Percentiles rank a stretch among this genome's conserved stretches.
Conservation (phyloP, 176 grass and related monocot species). For the Thalia dealbata region DNA sequence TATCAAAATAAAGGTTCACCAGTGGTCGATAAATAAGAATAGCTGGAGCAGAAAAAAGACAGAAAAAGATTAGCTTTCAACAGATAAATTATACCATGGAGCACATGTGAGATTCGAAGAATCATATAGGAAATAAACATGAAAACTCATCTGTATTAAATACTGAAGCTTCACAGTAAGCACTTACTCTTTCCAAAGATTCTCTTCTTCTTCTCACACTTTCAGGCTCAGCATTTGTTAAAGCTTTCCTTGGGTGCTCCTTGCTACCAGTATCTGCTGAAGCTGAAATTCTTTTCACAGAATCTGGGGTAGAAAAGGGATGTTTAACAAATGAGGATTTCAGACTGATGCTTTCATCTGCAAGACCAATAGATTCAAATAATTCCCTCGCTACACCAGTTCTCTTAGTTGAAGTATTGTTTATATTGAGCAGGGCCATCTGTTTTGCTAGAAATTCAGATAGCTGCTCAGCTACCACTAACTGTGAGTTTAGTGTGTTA, state of each 20-base stretch:
- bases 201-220: conserved; percentile 77
- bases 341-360: conserved; percentile 32
- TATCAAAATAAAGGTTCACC: not conserved
- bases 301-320: conserved; percentile 30
- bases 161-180: not conserved
- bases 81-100: not conserved
- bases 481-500: conserved; percentile 80
- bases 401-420: conserved; percentile 40
- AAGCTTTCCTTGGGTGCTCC: conserved; percentile 31
- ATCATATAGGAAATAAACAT: not conserved
- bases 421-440: conserved; percentile 65
- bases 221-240: conserved; percentile 44
- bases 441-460: conserved; percentile 80
- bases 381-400: conserved; percentile 52
- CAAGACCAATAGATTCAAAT: conserved; percentile 85
- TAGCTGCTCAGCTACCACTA: conserved; percentile 78
- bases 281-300: conserved; percentile 30
- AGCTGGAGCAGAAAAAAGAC: not conserved
- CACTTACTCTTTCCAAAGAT: conserved; percentile 71
- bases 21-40: not conserved
- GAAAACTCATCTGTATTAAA: not conserved
- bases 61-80: not conserved
- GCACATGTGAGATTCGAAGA: not conserved
- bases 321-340: conserved; percentile 32
- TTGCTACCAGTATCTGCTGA: conserved; percentile 21